Evolutionary conservation across 768 basidiomycete species (phyloP), one percentile per base, ranked within the genome.

Genomic region (Mycena indigotica): DNA sequence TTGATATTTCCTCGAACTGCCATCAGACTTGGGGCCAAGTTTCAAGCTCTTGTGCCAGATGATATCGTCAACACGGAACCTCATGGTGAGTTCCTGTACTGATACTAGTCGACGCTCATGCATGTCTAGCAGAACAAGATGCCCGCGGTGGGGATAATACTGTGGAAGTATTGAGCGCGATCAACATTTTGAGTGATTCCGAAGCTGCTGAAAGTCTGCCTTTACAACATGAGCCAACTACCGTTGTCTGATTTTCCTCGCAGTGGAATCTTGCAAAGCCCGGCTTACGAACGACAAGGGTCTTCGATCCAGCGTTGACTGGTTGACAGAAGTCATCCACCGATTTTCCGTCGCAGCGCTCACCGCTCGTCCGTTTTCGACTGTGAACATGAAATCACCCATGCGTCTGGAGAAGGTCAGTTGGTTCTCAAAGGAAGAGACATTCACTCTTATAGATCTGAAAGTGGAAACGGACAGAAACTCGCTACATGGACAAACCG

Each of bases 1-100:
- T 84, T 94, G 57, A 96, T 98, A 70, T 98, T 95, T 71, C 95
- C 96, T 57, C 88, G 94, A 56, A 88, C 93, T 15, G 89, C 92
- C 5, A 95, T 92, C 23, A 87, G 95, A n/a, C 82, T 93, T 32
- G 94, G 95, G 16, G 82, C 86, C 38, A 94, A 91, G 68, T 98
- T 84, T 68, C 95, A 98, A 72, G 89, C 81, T 41, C 77, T 67
- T 60, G 85, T 84, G 16, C 79, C 80, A 51, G 78, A 81, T n/a
- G n/a, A n/a, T n/a, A n/a, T n/a, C n/a, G n/a, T n/a, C n/a, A n/a
- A n/a, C n/a, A n/a, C n/a, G n/a, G n/a, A n/a, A n/a, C n/a, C n/a
- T n/a, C n/a, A n/a, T n/a, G n/a, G n/a, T n/a, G n/a, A n/a, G n/a
- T n/a, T n/a, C n/a, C n/a, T n/a, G n/a, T n/a, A n/a, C n/a, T n/a